phyloP scores from a whole-genome alignment of 129 eudicot species.

The Escallonia rubra region DNA sequence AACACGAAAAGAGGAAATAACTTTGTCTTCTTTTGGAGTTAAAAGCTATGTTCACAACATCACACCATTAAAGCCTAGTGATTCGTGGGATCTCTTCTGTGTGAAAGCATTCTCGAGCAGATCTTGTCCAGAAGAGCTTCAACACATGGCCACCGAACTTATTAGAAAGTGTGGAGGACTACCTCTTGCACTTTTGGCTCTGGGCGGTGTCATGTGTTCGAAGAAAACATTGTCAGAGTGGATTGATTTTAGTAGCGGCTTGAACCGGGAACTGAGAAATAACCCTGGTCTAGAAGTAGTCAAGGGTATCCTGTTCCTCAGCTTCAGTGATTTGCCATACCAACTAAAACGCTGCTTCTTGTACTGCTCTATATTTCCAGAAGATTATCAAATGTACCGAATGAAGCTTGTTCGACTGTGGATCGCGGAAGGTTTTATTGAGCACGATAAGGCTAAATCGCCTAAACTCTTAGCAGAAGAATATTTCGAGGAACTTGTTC shows the following conservation, averaged over 20 bases:
- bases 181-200: constrained; percentile 1
- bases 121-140: background rate
- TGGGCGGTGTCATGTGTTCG: background rate
- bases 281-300: background rate
- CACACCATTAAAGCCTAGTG: background rate
- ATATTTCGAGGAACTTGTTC: constrained; percentile 7
- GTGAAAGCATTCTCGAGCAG: background rate
- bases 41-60: background rate
- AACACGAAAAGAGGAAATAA: background rate
- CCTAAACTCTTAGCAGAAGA: constrained; percentile 1
- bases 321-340: constrained; percentile 5
- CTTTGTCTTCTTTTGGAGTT: background rate
- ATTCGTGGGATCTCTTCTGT: background rate
- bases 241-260: background rate
- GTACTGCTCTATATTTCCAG: constrained; percentile 5
- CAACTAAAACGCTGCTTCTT: constrained; percentile 10
- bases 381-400: background rate
- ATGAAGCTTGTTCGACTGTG: constrained; percentile 5
- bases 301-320: background rate
- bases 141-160: background rate
- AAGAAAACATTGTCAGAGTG: background rate
- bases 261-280: background rate
- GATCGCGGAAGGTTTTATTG: constrained; percentile 17
- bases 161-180: constrained; percentile 1
- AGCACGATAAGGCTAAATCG: background rate